Evolutionary conservation across 805 yeast genomes (phyloP).

Genomic region (Yarrowia keelungensis): DNA sequence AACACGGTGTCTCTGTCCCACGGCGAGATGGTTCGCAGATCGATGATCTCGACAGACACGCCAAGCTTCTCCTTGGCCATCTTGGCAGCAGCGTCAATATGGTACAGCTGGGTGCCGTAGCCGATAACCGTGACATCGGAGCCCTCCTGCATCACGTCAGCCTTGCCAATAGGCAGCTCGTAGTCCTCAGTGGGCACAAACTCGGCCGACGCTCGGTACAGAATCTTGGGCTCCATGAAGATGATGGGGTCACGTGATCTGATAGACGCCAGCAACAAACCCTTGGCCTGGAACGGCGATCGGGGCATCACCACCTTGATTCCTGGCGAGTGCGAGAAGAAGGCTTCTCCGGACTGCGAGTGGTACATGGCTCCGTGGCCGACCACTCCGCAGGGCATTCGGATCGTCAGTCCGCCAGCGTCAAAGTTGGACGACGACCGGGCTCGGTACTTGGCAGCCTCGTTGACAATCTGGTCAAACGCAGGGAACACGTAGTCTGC

Average conservation of each 20-base stretch:
- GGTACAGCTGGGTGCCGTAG: constrained; percentile 82
- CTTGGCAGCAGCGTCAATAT: constrained; percentile 83
- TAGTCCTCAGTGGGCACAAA: constrained; percentile 83
- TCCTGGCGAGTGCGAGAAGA: constrained; percentile 95
- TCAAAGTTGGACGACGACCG: constrained; percentile 89
- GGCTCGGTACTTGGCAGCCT: constrained; percentile 94
- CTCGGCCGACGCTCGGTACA: constrained; percentile 86
- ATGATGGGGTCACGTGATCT: constrained; percentile 96
- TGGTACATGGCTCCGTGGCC: constrained; percentile 98
- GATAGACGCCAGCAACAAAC: constrained; percentile 85
- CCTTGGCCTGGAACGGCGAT: constrained; percentile 90
- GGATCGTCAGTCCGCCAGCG: constrained; percentile 89
- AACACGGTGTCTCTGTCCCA: constrained; percentile 83
- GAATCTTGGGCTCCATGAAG: constrained; percentile 86
- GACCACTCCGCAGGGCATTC: constrained; percentile 97
- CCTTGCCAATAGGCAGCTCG: constrained; percentile 84
- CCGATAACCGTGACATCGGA: constrained; percentile 80
- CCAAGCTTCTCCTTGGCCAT: constrained; percentile 77
- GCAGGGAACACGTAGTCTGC: constrained; percentile 98
- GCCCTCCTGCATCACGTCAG: constrained; percentile 85
- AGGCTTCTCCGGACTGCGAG: constrained; percentile 91
- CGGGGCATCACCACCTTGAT: constrained; percentile 88
- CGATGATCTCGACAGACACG: constrained; percentile 82
- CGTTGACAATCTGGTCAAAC: constrained; percentile 91
- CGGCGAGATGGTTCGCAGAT: constrained; percentile 91